Percentiles rank a stretch among this genome's conserved stretches.
Conservation (phyloP, 176 grass and related monocot genomes). For the Leersia perrieri region DNA sequence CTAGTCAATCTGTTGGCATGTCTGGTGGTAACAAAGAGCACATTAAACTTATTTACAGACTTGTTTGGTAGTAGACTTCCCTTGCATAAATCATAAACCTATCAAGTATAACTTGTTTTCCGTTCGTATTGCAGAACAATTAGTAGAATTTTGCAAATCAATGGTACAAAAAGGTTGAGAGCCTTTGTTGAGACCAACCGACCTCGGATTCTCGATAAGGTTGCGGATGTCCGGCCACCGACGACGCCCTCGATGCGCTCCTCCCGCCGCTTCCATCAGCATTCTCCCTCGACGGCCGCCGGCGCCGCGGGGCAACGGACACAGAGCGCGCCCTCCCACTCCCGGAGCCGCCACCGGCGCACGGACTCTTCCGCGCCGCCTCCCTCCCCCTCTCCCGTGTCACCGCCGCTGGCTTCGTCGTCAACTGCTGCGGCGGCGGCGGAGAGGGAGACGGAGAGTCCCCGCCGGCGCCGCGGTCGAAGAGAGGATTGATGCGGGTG, state of each 20-base stretch:
- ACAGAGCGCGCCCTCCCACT: slow-evolving; percentile 38
- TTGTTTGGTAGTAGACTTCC: background rate
- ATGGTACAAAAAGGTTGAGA: background rate
- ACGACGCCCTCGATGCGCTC: background rate
- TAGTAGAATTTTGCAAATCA: background rate
- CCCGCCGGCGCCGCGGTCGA: slow-evolving; percentile 17
- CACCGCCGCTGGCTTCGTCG: background rate
- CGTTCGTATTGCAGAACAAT: background rate
- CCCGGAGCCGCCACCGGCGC: background rate
- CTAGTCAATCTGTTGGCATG: background rate
- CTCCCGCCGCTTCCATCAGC: background rate
- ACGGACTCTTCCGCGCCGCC: background rate
- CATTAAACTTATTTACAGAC: background rate
- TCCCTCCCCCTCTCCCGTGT: slow-evolving; percentile 24
- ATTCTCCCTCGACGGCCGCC: background rate
- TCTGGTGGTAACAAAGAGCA: background rate
- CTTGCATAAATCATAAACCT: too few relatives aligned
- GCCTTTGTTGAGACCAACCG: background rate
- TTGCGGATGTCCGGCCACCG: background rate
- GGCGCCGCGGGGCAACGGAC: slow-evolving; percentile 38
- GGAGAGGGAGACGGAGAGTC: background rate
- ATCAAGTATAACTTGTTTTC: background rate
- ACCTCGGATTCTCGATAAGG: slow-evolving; percentile 30
- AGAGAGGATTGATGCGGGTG: slow-evolving; percentile 50
- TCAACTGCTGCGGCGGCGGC: background rate